A percentile compares a stretch with the other conserved stretches of the same genome.
Evolutionary conservation across 306 rosid genomes (phyloP).

Genomic region (Quercus engelmannii): DNA sequence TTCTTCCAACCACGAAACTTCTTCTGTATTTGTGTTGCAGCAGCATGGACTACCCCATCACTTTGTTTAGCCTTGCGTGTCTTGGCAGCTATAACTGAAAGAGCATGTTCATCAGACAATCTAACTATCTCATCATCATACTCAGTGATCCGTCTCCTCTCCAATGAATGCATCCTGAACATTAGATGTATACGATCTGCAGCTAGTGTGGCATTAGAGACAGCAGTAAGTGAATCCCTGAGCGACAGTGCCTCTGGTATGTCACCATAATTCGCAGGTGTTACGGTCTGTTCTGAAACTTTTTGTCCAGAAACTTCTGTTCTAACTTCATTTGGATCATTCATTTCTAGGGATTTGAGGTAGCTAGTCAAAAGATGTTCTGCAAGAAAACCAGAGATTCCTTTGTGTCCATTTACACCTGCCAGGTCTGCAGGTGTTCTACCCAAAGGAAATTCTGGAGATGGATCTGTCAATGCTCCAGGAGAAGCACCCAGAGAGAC

Average conservation of each 20-base stretch:
- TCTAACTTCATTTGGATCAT: constrained; percentile 45
- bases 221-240: constrained; percentile 83
- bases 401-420: constrained; percentile 72
- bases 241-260: constrained; percentile 57
- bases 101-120: constrained; percentile 47
- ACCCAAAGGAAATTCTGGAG: constrained; percentile 59
- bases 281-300: constrained; percentile 63
- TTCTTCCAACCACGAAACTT: constrained; percentile 90
- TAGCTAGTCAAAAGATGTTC: constrained; percentile 60
- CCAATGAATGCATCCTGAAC: constrained; percentile 77
- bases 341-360: constrained; percentile 50
- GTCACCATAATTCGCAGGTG: constrained; percentile 49
- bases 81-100: constrained; percentile 53
- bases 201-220: constrained; percentile 81
- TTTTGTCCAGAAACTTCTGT: constrained; percentile 47
- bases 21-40: constrained; percentile 80
- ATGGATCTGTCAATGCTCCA: constrained; percentile 71
- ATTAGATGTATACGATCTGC: constrained; percentile 78
- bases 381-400: constrained; percentile 81
- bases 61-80: constrained; percentile 45
- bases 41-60: constrained; percentile 47
- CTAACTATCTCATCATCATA: constrained; percentile 43
- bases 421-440: constrained; percentile 80
- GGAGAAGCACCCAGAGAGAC: constrained; percentile 58
- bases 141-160: constrained; percentile 54